Evolutionary conservation across 139 green algal genomes (phyloP), one percentile per base, ranked within the genome.

Genomic region (Chlorella sp.): DNA sequence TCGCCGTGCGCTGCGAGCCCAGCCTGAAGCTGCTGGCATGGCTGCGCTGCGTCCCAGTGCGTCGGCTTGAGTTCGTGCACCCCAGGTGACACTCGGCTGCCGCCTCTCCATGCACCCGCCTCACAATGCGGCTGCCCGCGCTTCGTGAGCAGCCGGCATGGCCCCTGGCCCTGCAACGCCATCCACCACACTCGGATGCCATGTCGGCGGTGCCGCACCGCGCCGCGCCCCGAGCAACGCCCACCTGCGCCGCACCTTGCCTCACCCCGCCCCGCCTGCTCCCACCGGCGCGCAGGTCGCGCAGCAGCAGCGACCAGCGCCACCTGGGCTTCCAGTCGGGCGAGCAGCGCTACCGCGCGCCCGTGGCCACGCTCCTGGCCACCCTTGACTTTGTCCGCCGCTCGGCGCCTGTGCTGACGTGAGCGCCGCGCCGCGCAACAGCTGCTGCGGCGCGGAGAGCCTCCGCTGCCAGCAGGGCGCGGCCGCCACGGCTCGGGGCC

Each of bases 341-440:
- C 8, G 69, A 75, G 53, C 69, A 75, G 53, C 69, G 69, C 53
- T 75, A 65, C 53, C 69, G 69, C 25, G 69, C 69, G 2, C 14
- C 53, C 40, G 48, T 75, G 38, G 38, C 69, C 51, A 75, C 69
- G 2, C 53, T 75, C 38, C 69, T 75, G 38, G 69, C 69, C 27
- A 75, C 69, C 6, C 23, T 42, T 8, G 69, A 75, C 27, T 75
- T 75, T 15, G 55, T 75, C 53, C 31, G 15, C 19, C 27, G 43
- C 38, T 75, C 69, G 6, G 69, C 69, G 0, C 25, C 38, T 5
- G 31, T 8, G 27, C 53, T 75, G 40, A 41, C 23, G 69, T 75
- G 53, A 42, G 69, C n/a, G 23, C 8, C n/a, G 21, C 19, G 23
- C 50, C 15, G 50, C 50, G 58, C 58, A 8, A 23, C 25, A 41